Evolutionary conservation across 1,139 yeast species (phyloP).

Genomic region (Ogataea hybrid): DNA sequence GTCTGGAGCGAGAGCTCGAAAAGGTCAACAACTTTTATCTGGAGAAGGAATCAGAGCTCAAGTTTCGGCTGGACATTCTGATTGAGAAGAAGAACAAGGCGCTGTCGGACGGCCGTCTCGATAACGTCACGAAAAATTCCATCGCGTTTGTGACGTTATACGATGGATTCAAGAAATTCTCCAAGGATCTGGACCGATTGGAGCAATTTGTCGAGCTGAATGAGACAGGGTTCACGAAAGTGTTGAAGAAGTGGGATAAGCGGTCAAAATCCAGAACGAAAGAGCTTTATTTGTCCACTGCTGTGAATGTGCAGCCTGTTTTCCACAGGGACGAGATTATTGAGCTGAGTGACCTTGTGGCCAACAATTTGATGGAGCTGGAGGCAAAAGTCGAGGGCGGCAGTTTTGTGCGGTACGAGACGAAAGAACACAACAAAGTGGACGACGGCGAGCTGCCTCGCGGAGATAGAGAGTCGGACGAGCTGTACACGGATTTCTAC

Average conservation of each 20-base stretch:
- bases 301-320: conserved; percentile 95
- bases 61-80: conserved; percentile 73
- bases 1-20: conserved; percentile 89
- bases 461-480: conserved; percentile 24
- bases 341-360: conserved; percentile 78
- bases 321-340: conserved; percentile 89
- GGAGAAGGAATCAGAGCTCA: conserved; percentile 85
- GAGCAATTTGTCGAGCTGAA: conserved; percentile 93
- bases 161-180: conserved; percentile 86
- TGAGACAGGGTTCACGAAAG: conserved; percentile 94
- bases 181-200: conserved; percentile 80
- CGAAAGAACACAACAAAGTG: conserved; percentile 3
- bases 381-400: conserved; percentile 86
- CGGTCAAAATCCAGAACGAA: conserved; percentile 92
- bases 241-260: conserved; percentile 96
- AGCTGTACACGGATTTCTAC: conserved; percentile 31
- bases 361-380: conserved; percentile 72
- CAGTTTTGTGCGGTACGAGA: conserved; percentile 26
- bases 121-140: conserved; percentile 39
- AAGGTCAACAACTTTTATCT: conserved; percentile 88
- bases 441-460: conserved; percentile 5
- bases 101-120: conserved; percentile 41
- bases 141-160: conserved; percentile 66
- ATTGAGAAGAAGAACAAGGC: conserved; percentile 69
- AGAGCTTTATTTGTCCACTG: conserved; percentile 85